Conservation (phyloP, 495 filamentous ascomycete genomes). For the Penicillium antarcticum region DNA sequence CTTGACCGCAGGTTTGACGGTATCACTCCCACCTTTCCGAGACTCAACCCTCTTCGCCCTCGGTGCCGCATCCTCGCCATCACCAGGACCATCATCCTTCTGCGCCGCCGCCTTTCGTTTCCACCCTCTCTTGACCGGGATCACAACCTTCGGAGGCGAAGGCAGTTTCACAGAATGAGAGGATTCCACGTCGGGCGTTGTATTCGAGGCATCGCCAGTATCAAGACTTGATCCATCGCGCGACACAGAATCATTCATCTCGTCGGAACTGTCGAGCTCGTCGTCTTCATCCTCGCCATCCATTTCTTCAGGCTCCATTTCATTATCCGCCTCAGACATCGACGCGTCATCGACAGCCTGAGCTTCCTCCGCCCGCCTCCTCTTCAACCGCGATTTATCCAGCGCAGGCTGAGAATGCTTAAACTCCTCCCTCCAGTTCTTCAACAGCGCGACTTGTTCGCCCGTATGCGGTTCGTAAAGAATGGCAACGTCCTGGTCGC, state of each 20-base stretch:
- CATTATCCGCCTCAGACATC: constrained; percentile 2
- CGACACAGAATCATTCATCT: constrained; percentile 19
- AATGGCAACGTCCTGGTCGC: constrained; percentile 23
- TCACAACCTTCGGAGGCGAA: constrained; percentile 14
- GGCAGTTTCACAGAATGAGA: not conserved
- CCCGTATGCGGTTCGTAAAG: constrained; percentile 37
- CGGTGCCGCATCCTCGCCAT: constrained; percentile 1
- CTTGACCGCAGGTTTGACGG: not conserved
- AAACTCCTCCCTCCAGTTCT: constrained; percentile 53
- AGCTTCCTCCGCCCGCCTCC: constrained; percentile 1
- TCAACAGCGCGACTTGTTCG: constrained; percentile 44
- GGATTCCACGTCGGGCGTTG: constrained; percentile 14
- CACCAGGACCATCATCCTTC: constrained; percentile 8
- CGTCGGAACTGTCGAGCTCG: constrained; percentile 13
- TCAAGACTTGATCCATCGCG: constrained; percentile 10
- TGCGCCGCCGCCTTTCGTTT: constrained; percentile 36
- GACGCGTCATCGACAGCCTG: not conserved
- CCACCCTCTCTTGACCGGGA: constrained; percentile 20
- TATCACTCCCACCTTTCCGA: constrained; percentile 16
- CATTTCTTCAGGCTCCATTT: not conserved
- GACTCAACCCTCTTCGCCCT: constrained; percentile 30
- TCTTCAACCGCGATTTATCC: constrained; percentile 22
- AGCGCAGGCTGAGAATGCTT: constrained; percentile 33
- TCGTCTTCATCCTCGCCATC: constrained; percentile 11
- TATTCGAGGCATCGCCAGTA: constrained; percentile 20